Evolutionary conservation across 768 basidiomycete genomes (phyloP).

Genomic region (Pluteus cervinus): DNA sequence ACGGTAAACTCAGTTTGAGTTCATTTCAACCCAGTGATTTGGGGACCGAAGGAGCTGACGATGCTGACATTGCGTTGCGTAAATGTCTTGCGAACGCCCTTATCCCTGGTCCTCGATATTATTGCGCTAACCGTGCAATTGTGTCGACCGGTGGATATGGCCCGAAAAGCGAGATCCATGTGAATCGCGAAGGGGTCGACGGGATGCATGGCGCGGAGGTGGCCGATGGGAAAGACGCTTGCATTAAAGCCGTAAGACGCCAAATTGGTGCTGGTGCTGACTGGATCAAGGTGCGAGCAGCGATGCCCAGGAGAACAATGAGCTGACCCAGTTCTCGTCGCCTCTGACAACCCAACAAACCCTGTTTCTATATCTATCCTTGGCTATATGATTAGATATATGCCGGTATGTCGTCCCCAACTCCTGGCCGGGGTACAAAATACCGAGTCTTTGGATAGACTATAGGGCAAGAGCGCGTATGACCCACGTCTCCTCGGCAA

Average conservation of each 20-base stretch:
- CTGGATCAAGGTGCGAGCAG: slow-evolving; percentile 50
- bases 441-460: slow-evolving; percentile 27
- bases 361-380: slow-evolving; percentile 6
- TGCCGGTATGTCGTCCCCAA: slow-evolving; percentile 38
- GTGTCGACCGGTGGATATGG: slow-evolving; percentile 59
- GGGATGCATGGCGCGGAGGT: slow-evolving; percentile 51
- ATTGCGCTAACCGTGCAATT: slow-evolving; percentile 53
- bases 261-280: slow-evolving; percentile 64
- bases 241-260: slow-evolving; percentile 47
- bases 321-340: too few species aligned
- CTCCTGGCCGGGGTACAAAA: slow-evolving; percentile 4
- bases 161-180: slow-evolving; percentile 41
- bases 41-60: slow-evolving; percentile 62
- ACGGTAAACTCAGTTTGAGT: neutral
- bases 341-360: too few species aligned
- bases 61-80: slow-evolving; percentile 53
- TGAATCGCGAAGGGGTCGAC: slow-evolving; percentile 46
- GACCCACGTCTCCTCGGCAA: slow-evolving; percentile 29
- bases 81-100: slow-evolving; percentile 42
- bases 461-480: slow-evolving; percentile 47
- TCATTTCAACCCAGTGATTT: slow-evolving; percentile 37
- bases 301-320: too few species aligned
- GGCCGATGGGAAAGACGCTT: slow-evolving; percentile 52
- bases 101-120: slow-evolving; percentile 59
- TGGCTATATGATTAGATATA: slow-evolving; percentile 37